Conservation (phyloP, 352 stramenopile genomes). For the Globisporangium spinosum region DNA sequence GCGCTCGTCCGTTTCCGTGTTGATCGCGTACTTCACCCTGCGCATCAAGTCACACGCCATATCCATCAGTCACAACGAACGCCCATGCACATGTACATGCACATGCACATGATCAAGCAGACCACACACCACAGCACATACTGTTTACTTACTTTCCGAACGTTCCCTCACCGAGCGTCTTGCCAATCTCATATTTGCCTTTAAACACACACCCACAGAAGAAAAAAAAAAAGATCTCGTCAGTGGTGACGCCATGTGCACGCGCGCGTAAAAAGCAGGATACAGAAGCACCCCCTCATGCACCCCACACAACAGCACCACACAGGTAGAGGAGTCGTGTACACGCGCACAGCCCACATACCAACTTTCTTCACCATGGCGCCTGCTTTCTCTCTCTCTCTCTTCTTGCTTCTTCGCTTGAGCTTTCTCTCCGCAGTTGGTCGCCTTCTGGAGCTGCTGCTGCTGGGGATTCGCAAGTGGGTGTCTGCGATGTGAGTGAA, state of each 20-base stretch:
- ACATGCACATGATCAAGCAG: no score
- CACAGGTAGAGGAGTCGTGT: not conserved
- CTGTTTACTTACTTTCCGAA: conserved; percentile 92
- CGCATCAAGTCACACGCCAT: not conserved
- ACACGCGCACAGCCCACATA: conserved; percentile 16
- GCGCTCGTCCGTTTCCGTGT: conserved; percentile 93
- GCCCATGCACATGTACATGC: conserved; percentile 11
- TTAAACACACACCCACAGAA: conserved; percentile 21
- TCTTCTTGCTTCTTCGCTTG: not conserved
- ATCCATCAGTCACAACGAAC: not conserved
- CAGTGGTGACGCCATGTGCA: not conserved
- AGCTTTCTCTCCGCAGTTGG: not conserved
- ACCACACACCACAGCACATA: not conserved
- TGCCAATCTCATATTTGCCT: conserved; percentile 96
- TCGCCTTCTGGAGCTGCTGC: conserved; percentile 1
- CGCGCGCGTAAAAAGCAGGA: not conserved
- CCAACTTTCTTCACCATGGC: conserved; percentile 63
- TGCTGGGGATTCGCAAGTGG: conserved; percentile 1
- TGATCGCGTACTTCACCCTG: conserved; percentile 93
- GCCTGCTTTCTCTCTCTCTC: not conserved
- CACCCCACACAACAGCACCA: not conserved
- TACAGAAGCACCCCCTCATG: not conserved
- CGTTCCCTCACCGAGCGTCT: conserved; percentile 94
- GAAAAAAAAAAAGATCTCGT: conserved; percentile 25
- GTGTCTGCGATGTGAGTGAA: not conserved